Percentiles rank a stretch among this genome's conserved stretches.
Evolutionary conservation across 768 basidiomycete genomes (phyloP).

Genomic region (Boletellus ananiceps): DNA sequence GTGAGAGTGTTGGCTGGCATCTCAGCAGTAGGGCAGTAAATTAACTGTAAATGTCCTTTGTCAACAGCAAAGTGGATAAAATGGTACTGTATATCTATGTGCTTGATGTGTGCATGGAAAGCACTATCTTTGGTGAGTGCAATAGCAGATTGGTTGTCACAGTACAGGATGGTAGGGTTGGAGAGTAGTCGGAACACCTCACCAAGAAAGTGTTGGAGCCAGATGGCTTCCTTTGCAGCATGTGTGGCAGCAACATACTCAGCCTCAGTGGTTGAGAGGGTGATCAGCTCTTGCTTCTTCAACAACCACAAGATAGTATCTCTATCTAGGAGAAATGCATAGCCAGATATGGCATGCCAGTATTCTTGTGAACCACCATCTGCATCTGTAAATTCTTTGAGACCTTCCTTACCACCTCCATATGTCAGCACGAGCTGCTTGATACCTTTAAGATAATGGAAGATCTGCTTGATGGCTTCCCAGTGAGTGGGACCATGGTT

Average conservation of each 20-base stretch:
- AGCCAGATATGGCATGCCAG: background rate
- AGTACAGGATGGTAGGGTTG: background rate
- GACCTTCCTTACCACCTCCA: too few relatives aligned
- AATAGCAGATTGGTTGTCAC: too few relatives aligned
- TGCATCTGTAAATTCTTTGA: too few relatives aligned
- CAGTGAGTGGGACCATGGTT: background rate
- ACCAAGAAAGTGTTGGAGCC: background rate
- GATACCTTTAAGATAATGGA: slow-evolving; percentile 10
- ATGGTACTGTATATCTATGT: too few relatives aligned
- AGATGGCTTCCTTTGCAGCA: background rate
- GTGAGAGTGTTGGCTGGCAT: too few relatives aligned
- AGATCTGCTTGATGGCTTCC: slow-evolving; percentile 5
- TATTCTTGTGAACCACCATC: slow-evolving; percentile 6
- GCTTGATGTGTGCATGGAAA: too few relatives aligned
- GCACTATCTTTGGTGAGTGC: too few relatives aligned
- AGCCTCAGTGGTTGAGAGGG: background rate
- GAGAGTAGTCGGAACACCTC: background rate
- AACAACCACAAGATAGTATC: slow-evolving; percentile 1
- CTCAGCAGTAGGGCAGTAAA: too few relatives aligned
- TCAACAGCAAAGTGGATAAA: too few relatives aligned
- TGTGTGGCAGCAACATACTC: slow-evolving; percentile 1
- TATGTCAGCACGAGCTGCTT: too few relatives aligned
- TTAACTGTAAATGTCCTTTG: too few relatives aligned
- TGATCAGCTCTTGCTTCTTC: slow-evolving; percentile 6
- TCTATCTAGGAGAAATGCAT: slow-evolving; percentile 1